Evolutionary conservation across 768 basidiomycete species (phyloP).

Genomic region (Tricholoma sp.): DNA sequence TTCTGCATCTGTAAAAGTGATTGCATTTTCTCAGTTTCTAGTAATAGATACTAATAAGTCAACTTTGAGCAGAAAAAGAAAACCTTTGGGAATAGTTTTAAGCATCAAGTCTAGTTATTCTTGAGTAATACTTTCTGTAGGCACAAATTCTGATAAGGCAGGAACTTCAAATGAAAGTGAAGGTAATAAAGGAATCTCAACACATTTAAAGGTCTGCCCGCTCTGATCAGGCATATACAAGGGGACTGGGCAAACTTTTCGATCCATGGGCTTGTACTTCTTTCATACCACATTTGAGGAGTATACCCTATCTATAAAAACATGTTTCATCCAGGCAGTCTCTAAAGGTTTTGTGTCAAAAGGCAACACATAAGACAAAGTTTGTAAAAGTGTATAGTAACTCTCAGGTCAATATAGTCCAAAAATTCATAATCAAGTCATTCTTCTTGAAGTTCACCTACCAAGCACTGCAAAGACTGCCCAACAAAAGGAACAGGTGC

Average conservation of each 20-base stretch:
- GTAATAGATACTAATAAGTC: slow-evolving; percentile 6
- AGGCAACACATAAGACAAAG: slow-evolving; percentile 2
- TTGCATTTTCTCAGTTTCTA: slow-evolving; percentile 2
- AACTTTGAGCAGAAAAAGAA: slow-evolving; percentile 6
- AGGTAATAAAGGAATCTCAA: slow-evolving; percentile 8
- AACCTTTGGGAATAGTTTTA: slow-evolving; percentile 1
- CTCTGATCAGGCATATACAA: slow-evolving; percentile 18
- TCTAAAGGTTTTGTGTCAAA: background rate
- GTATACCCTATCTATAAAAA: background rate
- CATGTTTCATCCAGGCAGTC: slow-evolving; percentile 8
- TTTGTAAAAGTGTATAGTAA: slow-evolving; percentile 9
- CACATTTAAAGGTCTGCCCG: background rate
- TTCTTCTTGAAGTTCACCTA: slow-evolving; percentile 3
- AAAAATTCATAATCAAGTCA: slow-evolving; percentile 2
- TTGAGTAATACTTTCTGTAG: slow-evolving; percentile 5
- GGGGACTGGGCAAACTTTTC: slow-evolving; percentile 21
- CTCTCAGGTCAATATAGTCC: slow-evolving; percentile 6
- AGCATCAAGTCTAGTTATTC: slow-evolving; percentile 15
- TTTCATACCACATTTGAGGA: background rate
- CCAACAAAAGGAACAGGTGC: slow-evolving; percentile 12
- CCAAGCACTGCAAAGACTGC: slow-evolving; percentile 4
- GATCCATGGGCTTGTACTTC: slow-evolving; percentile 20
- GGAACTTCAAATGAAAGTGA: slow-evolving; percentile 6
- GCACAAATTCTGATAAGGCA: slow-evolving; percentile 1
- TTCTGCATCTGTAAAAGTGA: slow-evolving; percentile 7